phyloP scores from a whole-genome alignment of 1,284 basidiomycete species.

The Neolentinus lepideus region DNA sequence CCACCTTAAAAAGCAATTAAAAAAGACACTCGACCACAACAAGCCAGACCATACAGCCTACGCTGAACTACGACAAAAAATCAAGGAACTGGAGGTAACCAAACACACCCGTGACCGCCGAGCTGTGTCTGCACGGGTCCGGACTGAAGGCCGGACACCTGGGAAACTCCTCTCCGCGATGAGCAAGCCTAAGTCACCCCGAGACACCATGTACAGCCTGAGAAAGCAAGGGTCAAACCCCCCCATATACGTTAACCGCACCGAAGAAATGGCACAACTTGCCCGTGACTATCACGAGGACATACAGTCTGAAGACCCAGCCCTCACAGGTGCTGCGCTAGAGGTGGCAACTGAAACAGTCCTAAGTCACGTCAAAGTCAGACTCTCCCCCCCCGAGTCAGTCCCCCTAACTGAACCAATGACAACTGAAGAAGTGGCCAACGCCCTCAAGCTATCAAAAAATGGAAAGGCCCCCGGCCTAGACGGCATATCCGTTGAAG shows the following conservation, averaged over 20 bases:
- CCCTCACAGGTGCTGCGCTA: background rate
- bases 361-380: no score
- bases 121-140: no score
- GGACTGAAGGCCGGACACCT: no score
- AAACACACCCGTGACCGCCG: no score
- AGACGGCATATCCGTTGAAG: slow-evolving; percentile 10
- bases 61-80: no score
- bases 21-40: slow-evolving; percentile 6
- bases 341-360: background rate
- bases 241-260: slow-evolving; percentile 1
- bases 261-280: slow-evolving; percentile 12
- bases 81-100: no score
- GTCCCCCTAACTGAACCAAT: no score
- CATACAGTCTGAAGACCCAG: slow-evolving; percentile 9
- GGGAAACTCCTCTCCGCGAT: no score
- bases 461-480: slow-evolving; percentile 5
- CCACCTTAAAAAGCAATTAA: slow-evolving; percentile 8
- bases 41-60: slow-evolving; percentile 13
- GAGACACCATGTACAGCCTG: no score
- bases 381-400: no score
- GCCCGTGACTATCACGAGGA: slow-evolving; percentile 17
- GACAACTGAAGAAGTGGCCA: background rate
- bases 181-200: no score
- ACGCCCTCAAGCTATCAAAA: background rate
- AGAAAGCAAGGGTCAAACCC: no score